These are phyloP conservation scores for Aquanectria penicillioides DNA, from an alignment of 2,329 filamentous ascomycete species.

Conservation along the genomic window DNA sequence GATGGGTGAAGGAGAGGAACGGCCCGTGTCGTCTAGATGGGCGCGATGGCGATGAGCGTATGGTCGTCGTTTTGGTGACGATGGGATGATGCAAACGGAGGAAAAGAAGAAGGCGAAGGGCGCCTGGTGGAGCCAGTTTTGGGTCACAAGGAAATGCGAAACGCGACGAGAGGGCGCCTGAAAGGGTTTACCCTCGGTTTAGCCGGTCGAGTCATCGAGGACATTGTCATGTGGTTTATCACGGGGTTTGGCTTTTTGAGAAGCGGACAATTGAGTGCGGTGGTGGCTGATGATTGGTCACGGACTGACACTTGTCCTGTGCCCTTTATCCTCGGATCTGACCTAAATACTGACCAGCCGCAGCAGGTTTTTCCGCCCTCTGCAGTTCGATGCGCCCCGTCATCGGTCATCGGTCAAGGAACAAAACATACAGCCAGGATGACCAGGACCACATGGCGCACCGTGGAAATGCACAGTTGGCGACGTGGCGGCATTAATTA, in stretches of 20 bases:
- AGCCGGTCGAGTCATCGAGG: neutral
- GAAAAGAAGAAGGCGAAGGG: conserved; percentile 28
- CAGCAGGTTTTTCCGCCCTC: conserved; percentile 2
- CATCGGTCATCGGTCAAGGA: conserved; percentile 17
- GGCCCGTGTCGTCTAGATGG: conserved; percentile 27
- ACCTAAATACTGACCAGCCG: too few relatives aligned
- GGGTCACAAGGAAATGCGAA: conserved; percentile 22
- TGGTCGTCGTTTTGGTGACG: conserved; percentile 30
- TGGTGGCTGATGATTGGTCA: neutral
- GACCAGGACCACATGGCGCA: conserved; percentile 20
- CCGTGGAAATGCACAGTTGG: conserved; percentile 26
- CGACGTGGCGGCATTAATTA: conserved; percentile 29
- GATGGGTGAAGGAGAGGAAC: conserved; percentile 18
- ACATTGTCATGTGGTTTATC: neutral
- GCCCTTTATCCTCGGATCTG: too few relatives aligned
- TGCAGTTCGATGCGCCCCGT: conserved; percentile 1
- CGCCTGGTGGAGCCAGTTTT: conserved; percentile 36
- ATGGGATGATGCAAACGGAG: conserved; percentile 27
- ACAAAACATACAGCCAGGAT: conserved; percentile 9
- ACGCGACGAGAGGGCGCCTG: conserved; percentile 1
- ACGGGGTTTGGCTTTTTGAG: too few relatives aligned
- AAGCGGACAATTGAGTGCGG: too few relatives aligned
- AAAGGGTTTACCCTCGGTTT: conserved; percentile 8
- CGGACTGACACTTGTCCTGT: neutral
- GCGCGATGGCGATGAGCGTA: conserved; percentile 28